A percentile compares a stretch with the other conserved stretches of the same genome.
phyloP scores from a whole-genome alignment of 169 alveolate species.

The Cryptosporidium muris region DNA sequence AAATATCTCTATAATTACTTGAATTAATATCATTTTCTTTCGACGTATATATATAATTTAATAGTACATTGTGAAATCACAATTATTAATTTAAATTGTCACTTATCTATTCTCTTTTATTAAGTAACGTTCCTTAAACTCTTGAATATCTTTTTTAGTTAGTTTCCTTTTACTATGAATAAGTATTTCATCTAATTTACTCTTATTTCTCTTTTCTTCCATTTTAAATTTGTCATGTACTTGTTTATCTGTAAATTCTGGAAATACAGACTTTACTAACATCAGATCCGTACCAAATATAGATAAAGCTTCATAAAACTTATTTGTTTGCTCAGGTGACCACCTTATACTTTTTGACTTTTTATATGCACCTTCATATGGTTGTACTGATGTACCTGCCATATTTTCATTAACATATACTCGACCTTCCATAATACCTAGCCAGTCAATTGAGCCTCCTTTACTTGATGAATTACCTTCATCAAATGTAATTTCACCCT shows the following conservation, averaged over 20 bases:
- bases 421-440: constrained; percentile 65
- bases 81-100: neutral
- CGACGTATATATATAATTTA: no score
- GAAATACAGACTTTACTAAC: constrained; percentile 73
- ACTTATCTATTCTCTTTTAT: neutral
- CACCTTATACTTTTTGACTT: constrained; percentile 76
- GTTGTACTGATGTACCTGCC: constrained; percentile 68
- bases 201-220: constrained; percentile 72
- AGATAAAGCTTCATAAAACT: constrained; percentile 74
- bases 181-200: constrained; percentile 22
- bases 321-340: constrained; percentile 75
- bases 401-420: constrained; percentile 67
- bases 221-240: constrained; percentile 72
- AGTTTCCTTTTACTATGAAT: constrained; percentile 40
- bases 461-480: neutral
- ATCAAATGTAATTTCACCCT: constrained; percentile 50
- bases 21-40: no score
- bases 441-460: constrained; percentile 42
- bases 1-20: no score
- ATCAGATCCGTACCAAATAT: constrained; percentile 75
- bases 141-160: constrained; percentile 49
- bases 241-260: constrained; percentile 74
- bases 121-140: constrained; percentile 32
- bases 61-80: constrained; percentile 19
- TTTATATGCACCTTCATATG: constrained; percentile 75